Conservation (phyloP, 768 basidiomycete genomes). For the Russula brevipes region DNA sequence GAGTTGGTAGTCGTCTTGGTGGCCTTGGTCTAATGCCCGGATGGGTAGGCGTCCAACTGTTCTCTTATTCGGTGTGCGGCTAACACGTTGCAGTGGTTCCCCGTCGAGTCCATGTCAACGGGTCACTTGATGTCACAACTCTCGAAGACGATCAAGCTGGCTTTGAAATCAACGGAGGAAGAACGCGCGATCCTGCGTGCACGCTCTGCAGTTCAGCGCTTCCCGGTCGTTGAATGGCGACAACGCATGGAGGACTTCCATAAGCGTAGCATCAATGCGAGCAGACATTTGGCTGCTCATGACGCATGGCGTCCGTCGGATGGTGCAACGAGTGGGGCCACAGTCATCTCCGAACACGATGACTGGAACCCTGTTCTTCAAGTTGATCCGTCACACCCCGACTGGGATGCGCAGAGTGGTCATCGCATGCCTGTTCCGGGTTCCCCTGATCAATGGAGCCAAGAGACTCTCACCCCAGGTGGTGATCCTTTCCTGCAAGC, state of each 20-base stretch:
- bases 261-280: conserved; percentile 69
- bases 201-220: conserved; percentile 89
- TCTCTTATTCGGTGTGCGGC: background rate
- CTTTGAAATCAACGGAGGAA: conserved; percentile 83
- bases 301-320: conserved; percentile 79
- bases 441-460: conserved; percentile 63
- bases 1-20: conserved; percentile 90
- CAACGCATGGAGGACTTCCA: conserved; percentile 96
- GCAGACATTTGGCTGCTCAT: conserved; percentile 60
- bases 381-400: conserved; percentile 61
- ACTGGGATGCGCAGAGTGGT: conserved; percentile 66
- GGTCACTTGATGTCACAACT: conserved; percentile 93
- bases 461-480: conserved; percentile 47
- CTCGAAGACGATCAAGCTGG: conserved; percentile 91
- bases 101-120: conserved; percentile 89
- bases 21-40: conserved; percentile 97
- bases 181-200: conserved; percentile 91
- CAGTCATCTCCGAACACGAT: conserved; percentile 57
- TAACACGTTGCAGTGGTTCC: conserved; percentile 71
- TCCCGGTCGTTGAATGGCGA: conserved; percentile 98
- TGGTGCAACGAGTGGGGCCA: conserved; percentile 44
- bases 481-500: conserved; percentile 39
- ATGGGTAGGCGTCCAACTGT: conserved; percentile 59
- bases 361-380: conserved; percentile 77
- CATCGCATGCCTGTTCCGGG: conserved; percentile 38